Evolutionary conservation across 805 yeast species (phyloP), one percentile per base, ranked within the genome.

Genomic region (Candida arabinofermentans): DNA sequence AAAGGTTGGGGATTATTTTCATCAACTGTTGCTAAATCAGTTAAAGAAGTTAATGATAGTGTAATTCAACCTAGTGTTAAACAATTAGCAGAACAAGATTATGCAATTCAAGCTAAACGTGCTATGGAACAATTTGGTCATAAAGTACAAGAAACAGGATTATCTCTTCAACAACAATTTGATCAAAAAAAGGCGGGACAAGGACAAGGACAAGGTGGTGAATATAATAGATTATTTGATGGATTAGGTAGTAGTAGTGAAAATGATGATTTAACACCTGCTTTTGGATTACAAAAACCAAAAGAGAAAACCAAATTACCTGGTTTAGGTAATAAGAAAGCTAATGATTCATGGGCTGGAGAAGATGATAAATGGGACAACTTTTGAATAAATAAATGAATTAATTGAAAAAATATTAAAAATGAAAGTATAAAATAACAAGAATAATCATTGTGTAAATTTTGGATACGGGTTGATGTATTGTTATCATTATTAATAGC

Each of bases 71-170:
- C 99, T n/a, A 80, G 93, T 35, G 74, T 88, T 59, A 81, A 80
- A 58, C 89, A 85, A 57, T 72, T 93, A 52, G 77, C 82, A 29
- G 88, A 81, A 47, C 79, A 86, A 47, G 98, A 93, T 44, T 63
- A 86, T 34, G 79, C 95, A 19, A 70, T 66, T 41, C 95, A 88
- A 57, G 93, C 98, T 4, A 80, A 76, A 48, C 78, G 88, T 52
- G 98, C 98, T n/a, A 86, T 95, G 76, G 83, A 87, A 44, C 97
- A 93, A 69, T 93, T 91, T 67, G 96, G 97, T 36, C 95, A 86
- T 59, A 88, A 81, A 58, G 85, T 91, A 68, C 95, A 86, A 61
- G 95, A 89, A 51, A 87, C 96, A 1, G 85, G 95, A 26, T 75
- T 71, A 46, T 79, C 78, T 50, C 86, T 95, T 22, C 80, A 79